A percentile compares a stretch with the other conserved stretches of the same genome.
Evolutionary conservation across 495 filamentous ascomycete genomes (phyloP).

Genomic region (Xylaria scruposa): DNA sequence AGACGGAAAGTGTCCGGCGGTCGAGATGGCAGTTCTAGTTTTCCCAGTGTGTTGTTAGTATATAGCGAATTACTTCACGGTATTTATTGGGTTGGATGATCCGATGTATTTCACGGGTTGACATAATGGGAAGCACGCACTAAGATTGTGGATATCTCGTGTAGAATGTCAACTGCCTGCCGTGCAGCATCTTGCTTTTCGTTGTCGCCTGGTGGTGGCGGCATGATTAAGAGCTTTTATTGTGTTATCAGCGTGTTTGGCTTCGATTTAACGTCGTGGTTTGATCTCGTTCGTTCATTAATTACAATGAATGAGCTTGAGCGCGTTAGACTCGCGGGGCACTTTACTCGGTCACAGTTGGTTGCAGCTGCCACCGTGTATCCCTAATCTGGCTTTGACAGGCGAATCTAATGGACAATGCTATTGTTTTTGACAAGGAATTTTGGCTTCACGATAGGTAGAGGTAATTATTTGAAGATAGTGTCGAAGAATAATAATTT

Average conservation of each 20-base stretch:
- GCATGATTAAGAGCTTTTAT: conserved; percentile 27
- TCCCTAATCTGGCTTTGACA: neutral
- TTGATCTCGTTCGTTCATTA: neutral
- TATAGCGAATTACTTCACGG: neutral
- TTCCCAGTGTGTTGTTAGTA: neutral
- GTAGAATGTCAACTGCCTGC: conserved; percentile 92
- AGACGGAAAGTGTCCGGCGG: conserved; percentile 86
- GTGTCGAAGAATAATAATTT: conserved; percentile 13
- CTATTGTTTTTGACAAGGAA: neutral
- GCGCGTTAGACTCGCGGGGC: conserved; percentile 10
- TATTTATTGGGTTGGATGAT: neutral
- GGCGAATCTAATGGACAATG: neutral
- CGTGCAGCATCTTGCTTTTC: conserved; percentile 90
- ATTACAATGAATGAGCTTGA: neutral
- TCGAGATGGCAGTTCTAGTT: conserved; percentile 91
- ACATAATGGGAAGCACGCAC: conserved; percentile 54
- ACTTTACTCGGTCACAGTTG: conserved; percentile 4
- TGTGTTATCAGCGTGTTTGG: neutral
- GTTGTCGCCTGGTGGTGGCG: conserved; percentile 46
- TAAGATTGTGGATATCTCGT: conserved; percentile 89
- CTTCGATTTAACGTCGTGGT: neutral
- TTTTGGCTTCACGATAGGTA: neutral
- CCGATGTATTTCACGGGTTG: neutral
- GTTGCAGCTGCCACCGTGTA: conserved; percentile 11
- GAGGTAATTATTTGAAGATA: neutral